Percentiles rank a stretch among this genome's conserved stretches.
Conservation (phyloP, 2,329 filamentous ascomycete species). For the Chaetomiaceae sp. region DNA sequence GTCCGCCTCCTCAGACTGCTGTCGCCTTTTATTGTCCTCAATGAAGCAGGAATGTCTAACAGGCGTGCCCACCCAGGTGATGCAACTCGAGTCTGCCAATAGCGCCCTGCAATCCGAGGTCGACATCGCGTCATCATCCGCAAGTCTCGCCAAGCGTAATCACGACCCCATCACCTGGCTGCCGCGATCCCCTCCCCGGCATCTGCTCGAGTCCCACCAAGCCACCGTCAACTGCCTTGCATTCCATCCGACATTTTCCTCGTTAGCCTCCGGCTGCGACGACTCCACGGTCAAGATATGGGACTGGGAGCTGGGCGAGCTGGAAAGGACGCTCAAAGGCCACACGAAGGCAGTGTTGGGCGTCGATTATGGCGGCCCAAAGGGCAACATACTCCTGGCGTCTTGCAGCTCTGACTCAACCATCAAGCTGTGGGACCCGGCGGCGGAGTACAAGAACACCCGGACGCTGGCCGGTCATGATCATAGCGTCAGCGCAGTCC, state of each 20-base stretch:
- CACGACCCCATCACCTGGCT: constrained; percentile 84
- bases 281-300: constrained; percentile 94
- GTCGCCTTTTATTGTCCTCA: neutral
- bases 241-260: constrained; percentile 91
- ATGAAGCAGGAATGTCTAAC: neutral
- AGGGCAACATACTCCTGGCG: constrained; percentile 69
- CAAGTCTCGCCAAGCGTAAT: constrained; percentile 62
- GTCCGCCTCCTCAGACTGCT: too few relatives aligned
- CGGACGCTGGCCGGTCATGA: constrained; percentile 89
- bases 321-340: constrained; percentile 85
- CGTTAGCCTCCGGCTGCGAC: constrained; percentile 85
- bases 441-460: constrained; percentile 91
- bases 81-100: constrained; percentile 80
- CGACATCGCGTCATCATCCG: constrained; percentile 64
- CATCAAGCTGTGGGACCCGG: constrained; percentile 92
- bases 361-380: constrained; percentile 82
- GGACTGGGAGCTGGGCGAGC: constrained; percentile 92
- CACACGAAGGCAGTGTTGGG: constrained; percentile 85
- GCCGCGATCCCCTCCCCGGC: constrained; percentile 72
- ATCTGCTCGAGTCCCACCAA: constrained; percentile 81
- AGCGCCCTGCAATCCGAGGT: constrained; percentile 72
- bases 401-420: constrained; percentile 85
- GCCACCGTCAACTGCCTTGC: constrained; percentile 78
- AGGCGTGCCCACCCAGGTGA: constrained; percentile 54
- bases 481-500: constrained; percentile 81